Evolutionary conservation across 2,329 filamentous ascomycete species (phyloP).

Genomic region (Anisogramma anomala): DNA sequence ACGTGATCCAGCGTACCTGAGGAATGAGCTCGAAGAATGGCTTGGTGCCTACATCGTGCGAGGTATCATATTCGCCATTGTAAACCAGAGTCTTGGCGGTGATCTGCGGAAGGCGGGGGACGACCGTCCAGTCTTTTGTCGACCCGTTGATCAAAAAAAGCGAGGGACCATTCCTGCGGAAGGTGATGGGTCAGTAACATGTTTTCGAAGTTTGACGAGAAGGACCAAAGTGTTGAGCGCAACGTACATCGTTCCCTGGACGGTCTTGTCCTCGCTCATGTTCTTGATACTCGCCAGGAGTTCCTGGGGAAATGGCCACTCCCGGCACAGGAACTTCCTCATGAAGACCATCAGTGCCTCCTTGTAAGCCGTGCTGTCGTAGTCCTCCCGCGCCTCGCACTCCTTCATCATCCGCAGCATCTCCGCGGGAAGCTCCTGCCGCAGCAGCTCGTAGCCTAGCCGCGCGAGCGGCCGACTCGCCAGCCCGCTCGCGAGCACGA

Average conservation of each 20-base stretch:
- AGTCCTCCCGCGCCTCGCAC: background rate
- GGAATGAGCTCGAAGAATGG: constrained; percentile 2
- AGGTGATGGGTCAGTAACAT: background rate
- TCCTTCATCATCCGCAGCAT: background rate
- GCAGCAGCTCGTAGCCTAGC: background rate
- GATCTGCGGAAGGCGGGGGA: constrained; percentile 17
- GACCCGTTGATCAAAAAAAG: constrained; percentile 12
- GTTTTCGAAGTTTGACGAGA: no score
- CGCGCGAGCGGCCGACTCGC: constrained; percentile 18
- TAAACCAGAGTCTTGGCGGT: constrained; percentile 18
- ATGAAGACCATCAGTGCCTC: constrained; percentile 3
- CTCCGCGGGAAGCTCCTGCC: constrained; percentile 1
- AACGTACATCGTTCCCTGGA: constrained; percentile 4
- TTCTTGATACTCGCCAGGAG: background rate
- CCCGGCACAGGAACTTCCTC: constrained; percentile 5
- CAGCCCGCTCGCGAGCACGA: constrained; percentile 21
- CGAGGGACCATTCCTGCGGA: constrained; percentile 15
- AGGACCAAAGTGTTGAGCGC: background rate
- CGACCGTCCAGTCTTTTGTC: constrained; percentile 14
- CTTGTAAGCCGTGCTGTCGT: background rate
- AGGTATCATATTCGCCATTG: constrained; percentile 20
- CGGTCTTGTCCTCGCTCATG: background rate
- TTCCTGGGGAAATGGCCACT: background rate
- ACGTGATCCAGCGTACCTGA: background rate
- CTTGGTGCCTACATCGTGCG: constrained; percentile 15